A percentile compares a stretch with the other conserved stretches of the same genome.
Evolutionary conservation across 768 basidiomycete genomes (phyloP).

Genomic region (Terana coerulea): DNA sequence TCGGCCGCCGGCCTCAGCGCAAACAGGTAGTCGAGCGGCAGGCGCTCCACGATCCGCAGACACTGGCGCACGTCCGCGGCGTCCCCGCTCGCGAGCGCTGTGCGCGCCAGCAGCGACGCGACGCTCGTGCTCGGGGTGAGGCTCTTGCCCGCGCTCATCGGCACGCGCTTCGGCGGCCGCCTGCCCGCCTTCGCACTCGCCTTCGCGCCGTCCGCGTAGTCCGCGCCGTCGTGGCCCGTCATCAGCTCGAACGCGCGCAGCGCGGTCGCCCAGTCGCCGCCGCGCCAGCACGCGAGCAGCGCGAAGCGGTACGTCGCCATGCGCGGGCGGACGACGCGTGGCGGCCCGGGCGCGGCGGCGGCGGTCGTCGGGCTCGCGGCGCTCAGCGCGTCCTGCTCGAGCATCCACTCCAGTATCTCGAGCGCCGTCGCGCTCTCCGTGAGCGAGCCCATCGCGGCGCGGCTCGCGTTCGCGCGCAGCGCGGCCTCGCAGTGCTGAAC

Average conservation of each 20-base stretch:
- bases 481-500: slow-evolving; percentile 58
- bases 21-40: slow-evolving; percentile 27
- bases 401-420: slow-evolving; percentile 65
- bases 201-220: slow-evolving; percentile 15
- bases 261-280: slow-evolving; percentile 59
- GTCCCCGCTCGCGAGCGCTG: slow-evolving; percentile 51
- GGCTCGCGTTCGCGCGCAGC: slow-evolving; percentile 45
- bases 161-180: slow-evolving; percentile 13
- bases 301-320: slow-evolving; percentile 59
- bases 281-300: slow-evolving; percentile 60
- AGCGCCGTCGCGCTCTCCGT: slow-evolving; percentile 48
- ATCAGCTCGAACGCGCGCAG: slow-evolving; percentile 62
- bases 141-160: slow-evolving; percentile 40
- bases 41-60: slow-evolving; percentile 51
- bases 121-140: slow-evolving; percentile 48
- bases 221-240: slow-evolving; percentile 48
- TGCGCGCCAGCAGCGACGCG: slow-evolving; percentile 53
- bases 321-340: slow-evolving; percentile 28
- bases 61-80: slow-evolving; percentile 53
- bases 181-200: neutral
- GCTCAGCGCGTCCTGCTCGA: slow-evolving; percentile 45
- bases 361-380: slow-evolving; percentile 25
- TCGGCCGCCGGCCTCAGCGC: neutral
- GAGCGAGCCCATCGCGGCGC: slow-evolving; percentile 37
- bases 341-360: neutral